These are phyloP conservation scores for Pezizomycotina sp. DNA, from an alignment of 2,329 filamentous ascomycete species.

Conservation along the genomic window DNA sequence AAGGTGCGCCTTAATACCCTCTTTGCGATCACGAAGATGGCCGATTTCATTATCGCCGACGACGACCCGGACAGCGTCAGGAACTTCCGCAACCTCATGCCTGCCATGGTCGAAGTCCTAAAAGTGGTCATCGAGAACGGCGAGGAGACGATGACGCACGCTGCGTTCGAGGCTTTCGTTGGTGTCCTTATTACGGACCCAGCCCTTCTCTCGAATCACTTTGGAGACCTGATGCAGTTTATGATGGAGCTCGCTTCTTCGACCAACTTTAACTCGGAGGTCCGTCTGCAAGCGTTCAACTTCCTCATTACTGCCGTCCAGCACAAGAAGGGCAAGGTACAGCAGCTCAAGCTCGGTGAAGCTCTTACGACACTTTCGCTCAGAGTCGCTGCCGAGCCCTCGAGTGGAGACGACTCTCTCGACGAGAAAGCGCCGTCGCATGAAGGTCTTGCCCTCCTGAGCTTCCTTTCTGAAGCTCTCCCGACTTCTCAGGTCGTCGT, in stretches of 20 bases:
- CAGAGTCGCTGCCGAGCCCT: conserved; percentile 77
- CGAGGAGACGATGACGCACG: conserved; percentile 76
- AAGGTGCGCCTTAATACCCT: conserved; percentile 93
- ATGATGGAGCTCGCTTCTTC: conserved; percentile 79
- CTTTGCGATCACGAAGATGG: conserved; percentile 71
- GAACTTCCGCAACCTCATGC: conserved; percentile 64
- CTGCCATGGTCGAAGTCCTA: conserved; percentile 74
- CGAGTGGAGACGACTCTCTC: conserved; percentile 51
- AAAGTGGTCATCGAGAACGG: conserved; percentile 64
- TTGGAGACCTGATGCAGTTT: conserved; percentile 79
- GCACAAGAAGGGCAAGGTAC: conserved; percentile 89
- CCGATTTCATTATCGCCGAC: conserved; percentile 74
- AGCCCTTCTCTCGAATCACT: conserved; percentile 64
- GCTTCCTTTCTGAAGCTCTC: conserved; percentile 72
- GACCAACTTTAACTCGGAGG: conserved; percentile 63
- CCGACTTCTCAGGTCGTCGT: conserved; percentile 90
- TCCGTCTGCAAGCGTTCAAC: conserved; percentile 72
- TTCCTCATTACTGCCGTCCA: conserved; percentile 87
- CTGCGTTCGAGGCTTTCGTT: conserved; percentile 93
- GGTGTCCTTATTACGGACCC: conserved; percentile 82
- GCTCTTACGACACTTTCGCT: conserved; percentile 76
- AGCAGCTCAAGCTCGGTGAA: conserved; percentile 72
- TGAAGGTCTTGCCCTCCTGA: conserved; percentile 70
- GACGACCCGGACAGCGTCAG: conserved; percentile 60
- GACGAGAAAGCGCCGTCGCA: conserved; percentile 75